These are phyloP conservation scores for Hypoxylon crocopeplum DNA, from an alignment of 495 filamentous ascomycete genomes.

Conservation along the genomic window DNA sequence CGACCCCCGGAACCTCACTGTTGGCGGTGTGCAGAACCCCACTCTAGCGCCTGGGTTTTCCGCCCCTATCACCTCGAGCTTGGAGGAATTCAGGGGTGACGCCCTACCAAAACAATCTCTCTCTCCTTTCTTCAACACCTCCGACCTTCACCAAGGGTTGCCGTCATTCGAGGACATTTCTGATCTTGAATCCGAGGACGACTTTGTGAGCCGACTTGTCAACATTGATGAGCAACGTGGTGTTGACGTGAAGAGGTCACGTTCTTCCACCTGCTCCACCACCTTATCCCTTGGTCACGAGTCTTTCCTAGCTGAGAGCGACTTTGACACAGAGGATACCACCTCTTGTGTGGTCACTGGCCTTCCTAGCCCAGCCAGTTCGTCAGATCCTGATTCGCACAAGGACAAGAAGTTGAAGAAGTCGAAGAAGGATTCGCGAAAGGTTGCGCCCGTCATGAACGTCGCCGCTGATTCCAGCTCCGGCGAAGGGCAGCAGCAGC, in stretches of 20 bases:
- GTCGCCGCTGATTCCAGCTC: slow-evolving; percentile 50
- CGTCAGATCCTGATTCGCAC: slow-evolving; percentile 54
- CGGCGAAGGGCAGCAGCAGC: slow-evolving; percentile 48
- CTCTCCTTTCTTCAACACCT: slow-evolving; percentile 56
- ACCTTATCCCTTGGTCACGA: slow-evolving; percentile 75
- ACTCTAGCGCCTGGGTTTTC: slow-evolving; percentile 70
- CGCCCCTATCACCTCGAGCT: slow-evolving; percentile 49
- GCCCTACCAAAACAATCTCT: slow-evolving; percentile 51
- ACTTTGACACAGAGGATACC: slow-evolving; percentile 76
- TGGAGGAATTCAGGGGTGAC: slow-evolving; percentile 76
- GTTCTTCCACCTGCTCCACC: slow-evolving; percentile 72
- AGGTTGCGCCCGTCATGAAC: slow-evolving; percentile 54
- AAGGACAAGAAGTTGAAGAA: slow-evolving; percentile 73
- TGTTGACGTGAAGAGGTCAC: slow-evolving; percentile 73
- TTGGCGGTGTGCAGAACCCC: slow-evolving; percentile 62
- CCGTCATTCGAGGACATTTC: slow-evolving; percentile 84
- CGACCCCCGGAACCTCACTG: slow-evolving; percentile 90
- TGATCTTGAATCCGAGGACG: slow-evolving; percentile 92
- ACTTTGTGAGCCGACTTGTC: slow-evolving; percentile 79
- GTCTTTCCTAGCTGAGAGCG: slow-evolving; percentile 74
- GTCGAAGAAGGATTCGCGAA: slow-evolving; percentile 53
- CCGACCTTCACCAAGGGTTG: slow-evolving; percentile 65
- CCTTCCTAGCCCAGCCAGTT: slow-evolving; percentile 55
- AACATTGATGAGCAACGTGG: slow-evolving; percentile 64
- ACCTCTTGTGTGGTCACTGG: slow-evolving; percentile 62